Evolutionary conservation across 225 moss, liverwort and hornwort genomes (phyloP).

Genomic region (Sphagnum tenellum): DNA sequence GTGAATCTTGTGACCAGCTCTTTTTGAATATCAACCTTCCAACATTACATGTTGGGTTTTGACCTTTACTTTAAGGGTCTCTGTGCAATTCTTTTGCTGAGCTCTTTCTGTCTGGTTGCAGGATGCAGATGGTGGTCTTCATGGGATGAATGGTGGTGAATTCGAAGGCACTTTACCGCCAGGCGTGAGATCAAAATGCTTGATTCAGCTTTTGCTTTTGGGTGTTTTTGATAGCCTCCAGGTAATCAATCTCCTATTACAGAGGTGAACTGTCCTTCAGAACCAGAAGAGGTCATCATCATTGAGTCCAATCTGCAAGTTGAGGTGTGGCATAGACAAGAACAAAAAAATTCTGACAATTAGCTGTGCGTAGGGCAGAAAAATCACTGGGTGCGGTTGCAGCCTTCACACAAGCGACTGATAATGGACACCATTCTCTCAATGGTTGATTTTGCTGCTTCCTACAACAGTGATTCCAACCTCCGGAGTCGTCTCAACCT

Average conservation of each 20-base stretch:
- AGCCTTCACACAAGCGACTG: conserved; percentile 73
- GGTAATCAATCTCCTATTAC: conserved; percentile 18
- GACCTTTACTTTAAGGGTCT: no score
- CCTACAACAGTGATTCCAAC: conserved; percentile 74
- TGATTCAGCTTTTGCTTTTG: conserved; percentile 85
- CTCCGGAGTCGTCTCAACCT: conserved; percentile 77
- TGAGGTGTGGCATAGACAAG: no score
- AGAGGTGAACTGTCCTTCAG: no score
- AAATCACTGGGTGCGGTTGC: conserved; percentile 85
- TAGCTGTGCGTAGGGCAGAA: conserved; percentile 30
- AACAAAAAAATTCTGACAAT: no score
- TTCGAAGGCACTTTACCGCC: conserved; percentile 68
- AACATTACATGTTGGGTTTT: no score
- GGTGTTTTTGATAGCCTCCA: conserved; percentile 91
- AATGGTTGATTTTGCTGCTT: conserved; percentile 91
- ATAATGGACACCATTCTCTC: conserved; percentile 94
- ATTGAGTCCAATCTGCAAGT: no score
- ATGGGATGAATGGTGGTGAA: conserved; percentile 67
- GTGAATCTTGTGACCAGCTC: no score
- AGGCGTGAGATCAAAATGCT: conserved; percentile 84
- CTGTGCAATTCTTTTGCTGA: no score
- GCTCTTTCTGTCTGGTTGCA: conserved; percentile 9
- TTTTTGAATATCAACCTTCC: no score
- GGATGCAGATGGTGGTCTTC: conserved; percentile 47
- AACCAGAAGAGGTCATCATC: no score